Evolutionary conservation across 768 basidiomycete genomes (phyloP), one percentile per base, ranked within the genome.

Genomic region (Xerocomellus chrysenteron): DNA sequence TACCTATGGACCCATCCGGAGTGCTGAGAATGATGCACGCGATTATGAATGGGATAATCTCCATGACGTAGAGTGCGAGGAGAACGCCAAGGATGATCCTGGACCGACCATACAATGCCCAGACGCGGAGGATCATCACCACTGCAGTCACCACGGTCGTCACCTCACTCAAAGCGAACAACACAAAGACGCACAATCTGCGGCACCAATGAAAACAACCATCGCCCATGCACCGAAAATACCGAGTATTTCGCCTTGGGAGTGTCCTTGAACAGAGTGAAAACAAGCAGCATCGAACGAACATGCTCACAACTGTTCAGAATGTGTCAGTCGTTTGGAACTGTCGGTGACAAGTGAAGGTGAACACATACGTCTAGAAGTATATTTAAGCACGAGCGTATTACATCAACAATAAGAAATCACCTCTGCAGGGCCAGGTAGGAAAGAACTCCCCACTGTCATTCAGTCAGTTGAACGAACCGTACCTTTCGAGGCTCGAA

Each of bases 121-220:
- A 64, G 21, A 64, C 44, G 35, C 57, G 62, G 11, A 65, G 51
- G 26, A 64, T 53, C 62, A 63, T 63, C 8, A 32, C 42, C 47
- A 63, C 62, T 61, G 11, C 11, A 47, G 17, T 49, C 26, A 32
- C 7, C n/a, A 3, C 3, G 2, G 16, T 50, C 26, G 30, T 14
- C 26, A 5, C 10, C 7, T 24, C 6, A 8, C 19, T 26, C 11
- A 19, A 24, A 14, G 21, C 17, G 24, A 44, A 5, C 21, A 36
- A 42, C n/a, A 30, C 0, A n/a, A 17, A 12, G 17, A 52, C 62
- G 26, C 46, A 56, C 62, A 19, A 13, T 63, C 62, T 21, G 62
- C 58, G 12, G 62, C 26, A 21, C 26, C 40, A 13, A 51, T 36
- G 17, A 50, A 63, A 9, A 44, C 2, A 6, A 61, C 2, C 7